Base-by-base conservation (phyloP, 2,329 filamentous ascomycete species). In the Balansia obtecta region DNA sequence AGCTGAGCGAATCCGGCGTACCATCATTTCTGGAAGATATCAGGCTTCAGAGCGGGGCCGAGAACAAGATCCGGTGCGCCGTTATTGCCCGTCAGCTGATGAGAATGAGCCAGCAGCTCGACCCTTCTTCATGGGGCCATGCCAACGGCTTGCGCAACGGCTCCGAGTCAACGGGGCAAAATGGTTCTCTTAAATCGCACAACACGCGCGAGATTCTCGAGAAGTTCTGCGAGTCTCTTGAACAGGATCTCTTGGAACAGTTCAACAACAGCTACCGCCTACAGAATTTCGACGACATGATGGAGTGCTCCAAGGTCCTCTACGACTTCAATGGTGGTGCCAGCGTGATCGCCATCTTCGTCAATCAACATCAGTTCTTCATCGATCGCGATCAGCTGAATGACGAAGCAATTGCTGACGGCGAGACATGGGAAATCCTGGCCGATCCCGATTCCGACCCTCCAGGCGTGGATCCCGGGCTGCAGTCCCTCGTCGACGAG, bases 291-390 rank as follows among this genome's bases (percentile, higher is more conserved):
- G 88, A 96, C 57, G 90, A 94, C 60, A 98, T 98, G 94, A 85
- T 88, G 70, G 93, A 97, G 64, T 98, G 93, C 64, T 88, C 94
- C 50, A 87, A 87, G 61, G 93, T 96, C 41, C 73, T 98, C 54
- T 79, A 93, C 63, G 93, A 97, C 68, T 98, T 98, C 74, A 95
- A 91, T 65, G 89, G 93, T 48, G 93, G 93, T 48, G 83, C 88
- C 51, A 97, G 90, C 64, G 93, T 97, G 53, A 95, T 96, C 66
- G 91, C 88, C 13, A 76, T 91, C 11, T 98, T 97, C 66, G 91
- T 98, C 62, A 98, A 98, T 63, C 93, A 98, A 66, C 94, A 98
- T 68, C 89, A 95, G 62, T 98, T 98, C 75, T 98, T 98, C 70
- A 96, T 98, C 62, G 93, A 97, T 63, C 79, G 90, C 27, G 93